Base-by-base conservation (phyloP, 371 early-diverging fungal genomes). In the Mucor velutinosus region DNA sequence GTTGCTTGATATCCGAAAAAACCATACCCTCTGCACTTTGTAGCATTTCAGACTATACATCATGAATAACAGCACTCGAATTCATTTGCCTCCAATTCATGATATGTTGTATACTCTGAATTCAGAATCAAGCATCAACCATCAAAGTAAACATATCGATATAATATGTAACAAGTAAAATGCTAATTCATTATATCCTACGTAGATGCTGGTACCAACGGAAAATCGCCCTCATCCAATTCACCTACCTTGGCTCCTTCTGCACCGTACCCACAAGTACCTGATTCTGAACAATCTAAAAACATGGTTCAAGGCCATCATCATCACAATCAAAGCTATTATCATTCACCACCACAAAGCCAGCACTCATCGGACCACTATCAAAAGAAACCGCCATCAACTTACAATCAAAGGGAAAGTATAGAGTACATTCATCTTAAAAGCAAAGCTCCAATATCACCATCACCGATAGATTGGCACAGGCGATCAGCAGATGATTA, bases 21-120 rank as follows among this genome's bases (percentile, higher is more conserved):
- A 12, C 10, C 14, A 51, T 3, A 35, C 17, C 21, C 17, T 27
- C 12, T 37, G 27, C 15, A 37, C 10, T 43, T 56, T 33, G 17
- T 11, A 12, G 41, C 17, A 41, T 41, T 2, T 17, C 17, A 41
- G 30, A 33, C n/a, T 10, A 3, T 10, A 35, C 37, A 57, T 19
- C 33, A 57, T 57, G 58, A 33, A 57, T 19, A 33, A 37, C 23
- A 37, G 21, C 8, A 27, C 53, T 27, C 35, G 56, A 63, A 15
- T 63, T 63, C 19, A 66, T 51, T 56, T 66, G 39, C 67, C 67
- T 41, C 67, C 67, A 4, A 66, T 66, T 25, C 67, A 66, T 23
- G 67, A 66, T 23, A 61, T 66, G 53, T 55, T 66, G 29, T 32
- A 60, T 41, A 49, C 67, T 39, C 55, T 51, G 21, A 37, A 53